Conservation (phyloP, 768 basidiomycete genomes). For the Termitomyces sp. region DNA sequence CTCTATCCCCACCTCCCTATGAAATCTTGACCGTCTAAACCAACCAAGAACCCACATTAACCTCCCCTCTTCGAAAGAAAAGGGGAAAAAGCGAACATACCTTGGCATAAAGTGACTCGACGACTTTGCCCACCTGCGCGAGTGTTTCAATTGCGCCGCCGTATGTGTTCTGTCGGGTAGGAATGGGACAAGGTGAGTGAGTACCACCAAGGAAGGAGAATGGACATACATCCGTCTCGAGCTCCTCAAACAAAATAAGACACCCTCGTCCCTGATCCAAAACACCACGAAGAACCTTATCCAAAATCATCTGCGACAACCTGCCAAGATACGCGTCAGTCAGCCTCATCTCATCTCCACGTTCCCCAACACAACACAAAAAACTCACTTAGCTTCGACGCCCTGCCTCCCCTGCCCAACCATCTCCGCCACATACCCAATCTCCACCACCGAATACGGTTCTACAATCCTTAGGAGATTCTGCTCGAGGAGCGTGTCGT, state of each 20-base stretch:
- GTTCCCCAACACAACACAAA: not conserved
- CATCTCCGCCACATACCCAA: slow-evolving; percentile 80
- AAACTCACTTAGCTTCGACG: slow-evolving; percentile 85
- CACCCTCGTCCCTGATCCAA: slow-evolving; percentile 96
- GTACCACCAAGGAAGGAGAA: not conserved
- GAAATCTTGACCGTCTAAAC: slow-evolving; percentile 25
- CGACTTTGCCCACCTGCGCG: slow-evolving; percentile 90
- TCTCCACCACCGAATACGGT: slow-evolving; percentile 90
- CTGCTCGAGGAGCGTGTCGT: slow-evolving; percentile 95
- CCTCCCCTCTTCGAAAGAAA: not conserved
- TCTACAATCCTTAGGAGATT: slow-evolving; percentile 95
- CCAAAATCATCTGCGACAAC: slow-evolving; percentile 96
- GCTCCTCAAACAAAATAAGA: slow-evolving; percentile 85
- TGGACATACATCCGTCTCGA: slow-evolving; percentile 73
- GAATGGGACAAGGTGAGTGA: no score
- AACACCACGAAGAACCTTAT: slow-evolving; percentile 91
- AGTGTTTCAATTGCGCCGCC: slow-evolving; percentile 86
- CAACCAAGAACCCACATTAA: not conserved
- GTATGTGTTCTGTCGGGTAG: slow-evolving; percentile 68
- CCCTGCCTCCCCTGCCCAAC: slow-evolving; percentile 87
- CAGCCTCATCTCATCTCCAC: not conserved
- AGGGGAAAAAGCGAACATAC: slow-evolving; percentile 15
- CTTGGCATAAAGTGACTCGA: slow-evolving; percentile 90
- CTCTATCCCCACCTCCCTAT: slow-evolving; percentile 5
- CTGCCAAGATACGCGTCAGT: slow-evolving; percentile 32